Evolutionary conservation across 2,329 filamentous ascomycete species (phyloP).

Genomic region (Ophiognomonia clavigignenti-juglandacearum): DNA sequence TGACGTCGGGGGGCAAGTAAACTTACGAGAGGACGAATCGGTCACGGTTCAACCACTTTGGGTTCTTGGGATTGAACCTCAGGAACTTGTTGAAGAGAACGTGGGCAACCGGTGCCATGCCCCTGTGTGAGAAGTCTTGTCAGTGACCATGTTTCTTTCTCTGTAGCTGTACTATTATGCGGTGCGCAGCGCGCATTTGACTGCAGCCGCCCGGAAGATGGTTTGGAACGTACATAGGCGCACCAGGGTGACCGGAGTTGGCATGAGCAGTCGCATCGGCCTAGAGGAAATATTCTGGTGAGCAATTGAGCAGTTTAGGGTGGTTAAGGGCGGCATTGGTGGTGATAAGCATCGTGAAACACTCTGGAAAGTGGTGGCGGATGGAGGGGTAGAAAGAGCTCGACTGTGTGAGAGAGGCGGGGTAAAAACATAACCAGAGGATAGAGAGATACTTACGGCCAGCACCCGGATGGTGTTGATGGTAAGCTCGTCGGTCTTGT

Average conservation of each 20-base stretch:
- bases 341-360: slow-evolving; percentile 1
- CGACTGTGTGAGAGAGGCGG: neutral
- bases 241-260: slow-evolving; percentile 98
- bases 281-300: slow-evolving; percentile 41
- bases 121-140: slow-evolving; percentile 37
- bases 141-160: neutral
- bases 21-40: slow-evolving; percentile 98
- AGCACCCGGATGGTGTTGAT: slow-evolving; percentile 98
- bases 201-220: neutral
- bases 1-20: neutral
- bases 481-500: slow-evolving; percentile 80
- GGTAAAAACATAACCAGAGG: too few species aligned
- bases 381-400: neutral
- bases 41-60: slow-evolving; percentile 94
- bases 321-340: neutral
- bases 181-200: too few species aligned
- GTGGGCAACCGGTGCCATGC: slow-evolving; percentile 91
- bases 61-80: slow-evolving; percentile 99
- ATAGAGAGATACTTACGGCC: slow-evolving; percentile 66
- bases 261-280: slow-evolving; percentile 94
- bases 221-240: slow-evolving; percentile 69
- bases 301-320: slow-evolving; percentile 16
- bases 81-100: slow-evolving; percentile 99
- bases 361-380: too few species aligned
- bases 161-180: neutral